These are phyloP conservation scores for Trichoderma simmonsii DNA, from an alignment of 2,329 filamentous ascomycete species.

Conservation along the genomic window DNA sequence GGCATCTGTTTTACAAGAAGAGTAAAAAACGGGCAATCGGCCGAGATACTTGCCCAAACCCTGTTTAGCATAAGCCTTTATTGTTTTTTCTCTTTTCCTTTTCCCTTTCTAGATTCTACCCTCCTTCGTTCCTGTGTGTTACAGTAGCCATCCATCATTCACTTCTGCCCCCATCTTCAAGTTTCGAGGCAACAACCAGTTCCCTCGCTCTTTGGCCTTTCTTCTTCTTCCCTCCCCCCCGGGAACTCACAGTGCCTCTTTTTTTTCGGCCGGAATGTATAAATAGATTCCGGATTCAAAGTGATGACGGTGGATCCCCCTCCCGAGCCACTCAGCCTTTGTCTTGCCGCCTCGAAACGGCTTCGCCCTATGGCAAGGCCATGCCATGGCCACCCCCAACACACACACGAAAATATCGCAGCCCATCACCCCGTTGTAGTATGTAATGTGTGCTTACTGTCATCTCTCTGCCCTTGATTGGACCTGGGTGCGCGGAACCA, in stretches of 20 bases:
- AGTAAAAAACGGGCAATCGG: neutral
- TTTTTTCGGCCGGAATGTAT: conserved; percentile 1
- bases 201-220: neutral
- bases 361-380: neutral
- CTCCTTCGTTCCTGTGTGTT: neutral
- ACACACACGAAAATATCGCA: neutral
- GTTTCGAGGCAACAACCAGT: neutral
- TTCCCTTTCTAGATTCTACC: neutral
- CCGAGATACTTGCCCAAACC: neutral
- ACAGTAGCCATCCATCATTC: neutral
- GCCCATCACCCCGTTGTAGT: neutral
- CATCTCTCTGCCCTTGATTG: neutral
- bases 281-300: conserved; percentile 7
- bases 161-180: neutral
- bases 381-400: neutral
- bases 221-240: neutral
- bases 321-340: neutral
- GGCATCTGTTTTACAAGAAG: neutral
- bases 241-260: neutral
- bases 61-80: neutral
- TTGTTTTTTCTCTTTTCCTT: neutral
- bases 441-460: neutral
- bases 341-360: neutral
- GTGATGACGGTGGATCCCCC: conserved; percentile 2
- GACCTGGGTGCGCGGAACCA: neutral